Base-by-base conservation (phyloP, 2,329 filamentous ascomycete genomes). In the Amesomyces nigricolor region DNA sequence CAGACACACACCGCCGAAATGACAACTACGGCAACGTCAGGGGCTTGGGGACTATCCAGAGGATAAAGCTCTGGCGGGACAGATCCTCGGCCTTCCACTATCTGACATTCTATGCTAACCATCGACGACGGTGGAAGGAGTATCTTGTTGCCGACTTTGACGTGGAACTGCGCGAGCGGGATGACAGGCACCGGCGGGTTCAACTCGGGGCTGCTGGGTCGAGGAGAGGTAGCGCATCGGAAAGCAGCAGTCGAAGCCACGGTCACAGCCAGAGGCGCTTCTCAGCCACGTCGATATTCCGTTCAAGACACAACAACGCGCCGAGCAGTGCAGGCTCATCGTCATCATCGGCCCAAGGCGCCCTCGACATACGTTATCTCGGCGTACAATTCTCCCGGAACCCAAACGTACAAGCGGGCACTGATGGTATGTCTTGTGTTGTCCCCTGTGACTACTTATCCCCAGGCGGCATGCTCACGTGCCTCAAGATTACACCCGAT, bases 1-100 rank as follows among this genome's bases (percentile, higher is more conserved):
- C 76, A 19, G 77, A 79, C 58, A 65, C 70, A 4, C 75, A 79
- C 57, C 69, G 73, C 46, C 71, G 77, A 39, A 78, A 75, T 3
- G 76, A 79, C 64, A 66, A 64, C 14, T 78, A 78, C 57, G 77
- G 77, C 45, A 78, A 73, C 32, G 71, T 79, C 11, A 73, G 73
- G 54, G 77, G 77, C 17, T 71, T 80, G 52, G 77, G 75, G 1
- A 74, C 76, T 1, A 77, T 79, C 42, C 77, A 79, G 64, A 68
- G 77, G 50, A 70, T 79, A 58, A 79, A 79, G 66, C 66, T 79
- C 26, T 80, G 77, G 77, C 71, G 71, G 51, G 77, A 79, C 60
- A 70, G 72, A 46, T 73, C 76, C 53, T 75, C 73, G 11, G 73
- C 72, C 3, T 73, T 72, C 43, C 75, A 80, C 62, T 77, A 72